These are phyloP conservation scores for Pyrus pyrifolia DNA, from an alignment of 306 rosid species.

Conservation along the genomic window DNA sequence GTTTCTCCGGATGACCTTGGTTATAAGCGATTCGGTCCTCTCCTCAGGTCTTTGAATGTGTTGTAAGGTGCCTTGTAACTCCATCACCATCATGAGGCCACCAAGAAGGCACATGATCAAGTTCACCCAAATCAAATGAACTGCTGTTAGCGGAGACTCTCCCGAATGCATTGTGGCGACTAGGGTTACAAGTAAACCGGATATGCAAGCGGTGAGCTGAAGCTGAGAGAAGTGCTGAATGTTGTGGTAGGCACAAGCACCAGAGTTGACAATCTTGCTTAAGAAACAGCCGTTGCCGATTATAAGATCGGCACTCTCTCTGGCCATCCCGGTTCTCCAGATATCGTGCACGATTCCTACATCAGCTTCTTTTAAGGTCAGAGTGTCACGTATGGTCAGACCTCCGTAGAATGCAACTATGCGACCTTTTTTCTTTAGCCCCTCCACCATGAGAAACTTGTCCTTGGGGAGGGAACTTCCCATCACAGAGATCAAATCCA, in stretches of 20 bases:
- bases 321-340: constrained; percentile 14
- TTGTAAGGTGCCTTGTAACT: constrained; percentile 14
- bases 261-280: constrained; percentile 15
- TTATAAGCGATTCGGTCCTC: constrained; percentile 24
- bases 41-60: constrained; percentile 5
- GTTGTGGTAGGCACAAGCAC: constrained; percentile 34
- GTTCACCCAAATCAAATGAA: constrained; percentile 54
- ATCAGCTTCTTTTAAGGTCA: constrained; percentile 41
- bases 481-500: constrained; percentile 27
- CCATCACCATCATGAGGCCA: constrained; percentile 49
- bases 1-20: constrained; percentile 25
- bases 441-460: constrained; percentile 33
- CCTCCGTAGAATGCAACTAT: constrained; percentile 51
- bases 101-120: constrained; percentile 36
- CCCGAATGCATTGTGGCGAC: constrained; percentile 39
- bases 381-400: constrained; percentile 17
- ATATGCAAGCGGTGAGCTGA: constrained; percentile 36
- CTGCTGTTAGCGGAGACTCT: constrained; percentile 41
- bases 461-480: constrained; percentile 37
- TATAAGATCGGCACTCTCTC: constrained; percentile 20
- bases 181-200: constrained; percentile 35
- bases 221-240: constrained; percentile 53
- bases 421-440: constrained; percentile 25
- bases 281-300: constrained; percentile 18
- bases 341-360: constrained; percentile 25